phyloP scores from a whole-genome alignment of 2,329 filamentous ascomycete species.

The Scedosporium boydii region DNA sequence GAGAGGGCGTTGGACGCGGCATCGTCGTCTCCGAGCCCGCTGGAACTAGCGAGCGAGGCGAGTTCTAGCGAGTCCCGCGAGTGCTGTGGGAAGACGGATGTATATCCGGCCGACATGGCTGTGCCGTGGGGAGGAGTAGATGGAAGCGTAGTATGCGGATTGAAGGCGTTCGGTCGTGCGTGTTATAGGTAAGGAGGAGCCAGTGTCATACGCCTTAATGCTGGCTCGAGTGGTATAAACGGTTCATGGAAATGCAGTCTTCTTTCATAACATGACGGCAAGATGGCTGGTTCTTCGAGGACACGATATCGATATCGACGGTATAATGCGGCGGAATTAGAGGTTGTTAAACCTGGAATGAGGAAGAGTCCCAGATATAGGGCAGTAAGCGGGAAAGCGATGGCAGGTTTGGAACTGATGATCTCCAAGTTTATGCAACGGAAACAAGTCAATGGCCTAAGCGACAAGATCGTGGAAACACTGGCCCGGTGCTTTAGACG shows the following conservation, averaged over 20 bases:
- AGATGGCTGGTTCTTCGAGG: not conserved
- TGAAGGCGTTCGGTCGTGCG: not conserved
- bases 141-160: not conserved
- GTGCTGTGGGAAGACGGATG: conserved; percentile 19
- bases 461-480: not conserved
- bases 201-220: not conserved
- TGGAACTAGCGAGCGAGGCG: conserved; percentile 84
- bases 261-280: not conserved
- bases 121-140: not conserved
- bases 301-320: not conserved
- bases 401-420: not conserved
- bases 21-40: conserved; percentile 42
- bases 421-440: not conserved
- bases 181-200: not conserved
- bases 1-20: conserved; percentile 50
- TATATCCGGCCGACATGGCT: conserved; percentile 2
- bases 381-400: not conserved
- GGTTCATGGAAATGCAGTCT: not conserved
- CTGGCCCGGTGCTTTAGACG: not conserved
- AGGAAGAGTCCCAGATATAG: not conserved
- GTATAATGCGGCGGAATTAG: not conserved
- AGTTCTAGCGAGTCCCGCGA: conserved; percentile 91
- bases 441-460: not conserved
- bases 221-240: not conserved
- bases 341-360: not conserved